These are phyloP conservation scores for Gremmenia infestans DNA, from an alignment of 2,329 filamentous ascomycete species.

Conservation along the genomic window DNA sequence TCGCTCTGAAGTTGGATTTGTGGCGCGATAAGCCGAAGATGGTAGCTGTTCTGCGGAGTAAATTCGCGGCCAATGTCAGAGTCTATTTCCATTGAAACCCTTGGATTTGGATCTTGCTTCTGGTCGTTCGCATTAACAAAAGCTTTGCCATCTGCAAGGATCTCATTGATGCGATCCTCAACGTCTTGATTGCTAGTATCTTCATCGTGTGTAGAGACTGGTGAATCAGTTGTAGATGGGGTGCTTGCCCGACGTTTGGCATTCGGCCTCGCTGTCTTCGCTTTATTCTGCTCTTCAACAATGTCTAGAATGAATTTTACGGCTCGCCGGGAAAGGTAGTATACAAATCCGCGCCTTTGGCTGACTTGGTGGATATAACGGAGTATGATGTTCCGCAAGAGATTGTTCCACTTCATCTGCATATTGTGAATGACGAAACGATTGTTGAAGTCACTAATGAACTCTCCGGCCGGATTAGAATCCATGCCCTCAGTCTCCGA, in stretches of 20 bases:
- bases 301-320: slow-evolving; percentile 98
- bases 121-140: slow-evolving; percentile 68
- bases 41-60: slow-evolving; percentile 86
- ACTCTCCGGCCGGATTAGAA: slow-evolving; percentile 68
- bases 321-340: slow-evolving; percentile 91
- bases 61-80: slow-evolving; percentile 84
- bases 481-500: slow-evolving; percentile 52
- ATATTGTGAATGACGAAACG: slow-evolving; percentile 97
- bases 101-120: slow-evolving; percentile 31
- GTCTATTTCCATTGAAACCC: slow-evolving; percentile 53
- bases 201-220: slow-evolving; percentile 14
- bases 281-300: slow-evolving; percentile 83
- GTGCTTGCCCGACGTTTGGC: slow-evolving; percentile 30
- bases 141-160: slow-evolving; percentile 77
- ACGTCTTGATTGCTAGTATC: slow-evolving; percentile 53
- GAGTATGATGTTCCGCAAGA: slow-evolving; percentile 89
- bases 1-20: slow-evolving; percentile 98
- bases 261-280: slow-evolving; percentile 28
- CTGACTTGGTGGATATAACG: slow-evolving; percentile 97
- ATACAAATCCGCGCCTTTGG: slow-evolving; percentile 91
- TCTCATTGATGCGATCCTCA: slow-evolving; percentile 78
- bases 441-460: slow-evolving; percentile 94
- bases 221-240: slow-evolving; percentile 22
- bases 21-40: slow-evolving; percentile 89
- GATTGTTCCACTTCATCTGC: slow-evolving; percentile 98